Percentiles rank a stretch among this genome's conserved stretches.
These are phyloP conservation scores for Grigorovia yakushimaensis DNA, from an alignment of 805 yeast species.

Conservation along the genomic window DNA sequence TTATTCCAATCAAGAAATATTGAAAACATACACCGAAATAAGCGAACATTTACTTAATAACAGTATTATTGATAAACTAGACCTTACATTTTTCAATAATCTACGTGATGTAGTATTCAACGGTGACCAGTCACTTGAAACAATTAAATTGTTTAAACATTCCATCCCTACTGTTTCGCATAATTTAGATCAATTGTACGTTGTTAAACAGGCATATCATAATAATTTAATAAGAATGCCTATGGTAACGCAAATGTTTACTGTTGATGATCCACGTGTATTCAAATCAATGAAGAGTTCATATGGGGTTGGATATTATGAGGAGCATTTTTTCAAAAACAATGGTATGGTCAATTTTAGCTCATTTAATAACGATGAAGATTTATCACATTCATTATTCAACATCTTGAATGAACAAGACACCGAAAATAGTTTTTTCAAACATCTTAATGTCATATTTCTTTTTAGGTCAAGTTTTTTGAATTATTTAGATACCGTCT, in stretches of 20 bases:
- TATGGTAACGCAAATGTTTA: constrained; percentile 58
- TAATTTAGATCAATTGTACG: constrained; percentile 53
- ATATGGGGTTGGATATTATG: constrained; percentile 25
- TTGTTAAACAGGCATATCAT: constrained; percentile 63
- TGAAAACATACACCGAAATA: constrained; percentile 25
- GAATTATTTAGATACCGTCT: constrained; percentile 27
- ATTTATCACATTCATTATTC: constrained; percentile 1
- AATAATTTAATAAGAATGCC: constrained; percentile 47
- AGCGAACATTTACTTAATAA: constrained; percentile 19
- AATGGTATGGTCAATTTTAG: neutral
- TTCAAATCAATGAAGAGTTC: constrained; percentile 55
- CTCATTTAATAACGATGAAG: neutral
- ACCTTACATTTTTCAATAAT: constrained; percentile 25
- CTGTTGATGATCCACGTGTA: constrained; percentile 66
- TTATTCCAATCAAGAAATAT: constrained; percentile 13
- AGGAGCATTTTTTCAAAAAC: constrained; percentile 5
- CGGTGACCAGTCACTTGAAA: constrained; percentile 15
- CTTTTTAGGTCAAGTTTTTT: constrained; percentile 25
- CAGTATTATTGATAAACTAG: constrained; percentile 24
- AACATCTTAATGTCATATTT: constrained; percentile 26
- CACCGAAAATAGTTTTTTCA: constrained; percentile 30
- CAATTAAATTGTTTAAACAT: constrained; percentile 24
- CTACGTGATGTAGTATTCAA: constrained; percentile 12
- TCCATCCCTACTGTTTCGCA: constrained; percentile 19
- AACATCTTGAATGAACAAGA: constrained; percentile 35